phyloP scores from a whole-genome alignment of 2,329 filamentous ascomycete genomes.

The Lecanosticta acicola region DNA sequence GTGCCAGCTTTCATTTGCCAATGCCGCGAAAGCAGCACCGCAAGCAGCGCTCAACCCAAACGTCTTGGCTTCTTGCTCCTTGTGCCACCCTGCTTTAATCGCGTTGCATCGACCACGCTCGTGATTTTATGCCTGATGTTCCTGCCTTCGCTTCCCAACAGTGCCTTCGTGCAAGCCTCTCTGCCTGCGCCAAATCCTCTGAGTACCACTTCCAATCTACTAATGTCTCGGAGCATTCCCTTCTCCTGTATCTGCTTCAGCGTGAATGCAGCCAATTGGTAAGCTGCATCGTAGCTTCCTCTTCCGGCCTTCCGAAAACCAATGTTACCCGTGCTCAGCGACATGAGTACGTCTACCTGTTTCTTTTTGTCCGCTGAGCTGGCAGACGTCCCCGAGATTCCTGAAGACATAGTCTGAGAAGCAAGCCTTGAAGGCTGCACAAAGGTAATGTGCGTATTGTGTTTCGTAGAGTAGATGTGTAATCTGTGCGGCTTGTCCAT shows the following conservation, averaged over 20 bases:
- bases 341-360: conserved; percentile 62
- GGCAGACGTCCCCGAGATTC: conserved; percentile 23
- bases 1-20: too few relatives aligned
- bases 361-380: conserved; percentile 48
- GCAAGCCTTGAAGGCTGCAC: conserved; percentile 56
- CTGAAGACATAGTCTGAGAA: conserved; percentile 23
- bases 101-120: conserved; percentile 77
- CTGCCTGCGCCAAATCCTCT: conserved; percentile 81
- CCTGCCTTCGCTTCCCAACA: conserved; percentile 80
- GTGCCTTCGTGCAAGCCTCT: conserved; percentile 82
- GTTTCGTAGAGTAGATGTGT: conserved; percentile 79
- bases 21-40: too few relatives aligned
- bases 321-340: conserved; percentile 76
- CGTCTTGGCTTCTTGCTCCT: conserved; percentile 80
- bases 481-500: conserved; percentile 63
- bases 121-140: conserved; percentile 67
- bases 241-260: conserved; percentile 79
- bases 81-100: conserved; percentile 91
- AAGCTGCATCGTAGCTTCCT: conserved; percentile 82
- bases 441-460: conserved; percentile 93
- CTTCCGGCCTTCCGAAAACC: conserved; percentile 82
- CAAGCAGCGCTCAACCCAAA: conserved; percentile 50
- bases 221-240: conserved; percentile 69
- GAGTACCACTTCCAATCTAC: conserved; percentile 70
- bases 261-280: conserved; percentile 79